Evolutionary conservation across 2,329 filamentous ascomycete species (phyloP).

Genomic region (Aspergillus caelatus): DNA sequence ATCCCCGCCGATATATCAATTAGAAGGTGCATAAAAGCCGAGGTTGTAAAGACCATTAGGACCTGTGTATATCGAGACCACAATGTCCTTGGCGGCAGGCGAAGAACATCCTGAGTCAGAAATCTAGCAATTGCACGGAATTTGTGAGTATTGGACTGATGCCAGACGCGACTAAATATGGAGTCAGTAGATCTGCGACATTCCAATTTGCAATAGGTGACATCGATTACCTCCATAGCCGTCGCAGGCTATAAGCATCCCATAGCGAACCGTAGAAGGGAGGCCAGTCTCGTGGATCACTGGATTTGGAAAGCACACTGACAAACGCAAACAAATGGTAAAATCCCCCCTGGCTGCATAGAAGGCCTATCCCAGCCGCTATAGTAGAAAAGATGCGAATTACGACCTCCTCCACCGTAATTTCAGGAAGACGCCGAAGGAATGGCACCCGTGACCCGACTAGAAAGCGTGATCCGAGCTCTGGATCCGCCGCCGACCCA

Average conservation of each 20-base stretch:
- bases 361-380: neutral
- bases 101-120: neutral
- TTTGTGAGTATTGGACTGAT: conserved; percentile 14
- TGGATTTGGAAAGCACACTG: neutral
- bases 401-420: conserved; percentile 4
- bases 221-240: conserved; percentile 9
- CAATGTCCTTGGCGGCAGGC: neutral
- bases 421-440: neutral
- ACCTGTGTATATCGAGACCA: neutral
- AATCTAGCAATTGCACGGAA: conserved; percentile 1
- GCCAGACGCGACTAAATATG: conserved; percentile 7
- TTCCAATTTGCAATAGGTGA: neutral
- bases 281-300: conserved; percentile 8
- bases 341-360: conserved; percentile 2
- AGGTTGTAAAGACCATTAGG: conserved; percentile 1
- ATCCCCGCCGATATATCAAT: conserved; percentile 9
- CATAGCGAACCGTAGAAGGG: conserved; percentile 9
- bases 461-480: conserved; percentile 6
- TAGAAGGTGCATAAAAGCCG: conserved; percentile 12
- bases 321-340: conserved; percentile 7
- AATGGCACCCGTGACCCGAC: neutral
- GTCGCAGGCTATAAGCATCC: conserved; percentile 8
- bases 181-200: neutral
- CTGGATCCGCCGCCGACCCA: neutral
- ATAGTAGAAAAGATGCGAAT: neutral